These are phyloP conservation scores for Mrakia hoshinonis DNA, from an alignment of 768 basidiomycete species.

Conservation along the genomic window DNA sequence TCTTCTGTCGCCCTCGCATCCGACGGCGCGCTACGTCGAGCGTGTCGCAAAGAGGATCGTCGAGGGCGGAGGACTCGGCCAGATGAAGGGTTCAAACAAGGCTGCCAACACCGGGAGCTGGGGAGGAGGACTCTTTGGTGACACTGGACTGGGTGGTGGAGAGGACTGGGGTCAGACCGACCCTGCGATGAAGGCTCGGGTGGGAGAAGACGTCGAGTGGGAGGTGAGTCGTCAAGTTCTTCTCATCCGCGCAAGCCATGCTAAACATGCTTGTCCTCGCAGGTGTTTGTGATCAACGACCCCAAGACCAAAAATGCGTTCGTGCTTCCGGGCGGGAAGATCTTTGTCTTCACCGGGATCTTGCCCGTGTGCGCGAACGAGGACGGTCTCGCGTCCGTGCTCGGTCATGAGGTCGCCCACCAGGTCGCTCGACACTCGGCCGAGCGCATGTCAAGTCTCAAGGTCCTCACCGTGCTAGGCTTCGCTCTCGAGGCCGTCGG, in stretches of 20 bases:
- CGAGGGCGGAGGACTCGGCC: conserved; percentile 61
- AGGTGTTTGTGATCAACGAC: conserved; percentile 71
- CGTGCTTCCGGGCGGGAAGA: conserved; percentile 57
- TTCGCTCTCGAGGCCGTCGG: conserved; percentile 47
- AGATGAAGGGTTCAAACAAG: conserved; percentile 43
- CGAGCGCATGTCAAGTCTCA: conserved; percentile 42
- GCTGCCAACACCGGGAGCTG: conserved; percentile 17
- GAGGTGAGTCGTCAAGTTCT: conserved; percentile 35
- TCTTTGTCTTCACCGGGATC: conserved; percentile 84
- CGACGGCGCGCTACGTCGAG: conserved; percentile 58
- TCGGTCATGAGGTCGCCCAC: conserved; percentile 62
- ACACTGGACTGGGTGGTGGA: conserved; percentile 27
- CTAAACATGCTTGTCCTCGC: conserved; percentile 44
- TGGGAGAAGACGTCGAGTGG: conserved; percentile 38
- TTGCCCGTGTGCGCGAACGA: conserved; percentile 68
- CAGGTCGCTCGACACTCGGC: conserved; percentile 43
- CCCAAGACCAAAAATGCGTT: conserved; percentile 64
- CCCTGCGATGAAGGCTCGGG: background rate
- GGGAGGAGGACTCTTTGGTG: conserved; percentile 1
- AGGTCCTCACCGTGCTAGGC: conserved; percentile 45
- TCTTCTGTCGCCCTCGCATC: conserved; percentile 61
- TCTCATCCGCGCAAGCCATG: background rate
- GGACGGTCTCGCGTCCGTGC: conserved; percentile 69
- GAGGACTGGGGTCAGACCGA: conserved; percentile 29
- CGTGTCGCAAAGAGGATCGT: conserved; percentile 62